Base-by-base conservation (phyloP, 495 filamentous ascomycete genomes). In the Podospora fimiseda region DNA sequence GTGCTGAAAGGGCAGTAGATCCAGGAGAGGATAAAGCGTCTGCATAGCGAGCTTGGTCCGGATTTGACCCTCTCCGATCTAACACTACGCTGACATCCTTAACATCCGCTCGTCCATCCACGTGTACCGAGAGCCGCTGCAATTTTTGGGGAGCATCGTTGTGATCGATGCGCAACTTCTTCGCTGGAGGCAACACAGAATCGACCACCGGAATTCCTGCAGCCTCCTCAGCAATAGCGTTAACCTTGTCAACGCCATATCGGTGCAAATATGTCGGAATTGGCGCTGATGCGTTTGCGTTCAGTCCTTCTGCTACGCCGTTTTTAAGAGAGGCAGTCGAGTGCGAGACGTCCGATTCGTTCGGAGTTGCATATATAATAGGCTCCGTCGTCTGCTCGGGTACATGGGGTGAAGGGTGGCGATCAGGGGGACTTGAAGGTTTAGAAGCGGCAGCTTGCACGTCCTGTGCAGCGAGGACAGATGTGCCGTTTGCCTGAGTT, bases 1-100 rank as follows among this genome's bases (percentile, higher is more conserved):
- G 63, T 27, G 66, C 64, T 13, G 69, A 71, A 49, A 68, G 66
- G 24, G 69, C 60, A 3, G 72, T 77, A 7, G 78, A 74, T 1
- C 64, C 66, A 15, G 78, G 71, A 9, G 74, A 74, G 14, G 70
- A 70, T 43, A 71, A 36, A 48, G 66, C 50, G 60, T 78, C 68
- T 30, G 63, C 51, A n/a, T 54, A 60, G 19, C 62, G 61, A 7
- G 56, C 41, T 20, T 49, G 8, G 6, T 67, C 61, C 5, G 33
- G 43, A 8, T 58, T 51, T 0, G 59, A 51, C 2, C 55, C 21
- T 27, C 36, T 58, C 11, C 44, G 24, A 19, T 56, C 46, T 5
- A 41, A 30, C n/a, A 22, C 38, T 8, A 48, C 20, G 18, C 55
- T 40, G 0, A 2, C 43, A 18, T 50, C 43, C 20, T 62, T 60